Percentiles rank a stretch among this genome's conserved stretches.
Conservation (phyloP, 352 stramenopile genomes). For the Discostella stelligera region DNA sequence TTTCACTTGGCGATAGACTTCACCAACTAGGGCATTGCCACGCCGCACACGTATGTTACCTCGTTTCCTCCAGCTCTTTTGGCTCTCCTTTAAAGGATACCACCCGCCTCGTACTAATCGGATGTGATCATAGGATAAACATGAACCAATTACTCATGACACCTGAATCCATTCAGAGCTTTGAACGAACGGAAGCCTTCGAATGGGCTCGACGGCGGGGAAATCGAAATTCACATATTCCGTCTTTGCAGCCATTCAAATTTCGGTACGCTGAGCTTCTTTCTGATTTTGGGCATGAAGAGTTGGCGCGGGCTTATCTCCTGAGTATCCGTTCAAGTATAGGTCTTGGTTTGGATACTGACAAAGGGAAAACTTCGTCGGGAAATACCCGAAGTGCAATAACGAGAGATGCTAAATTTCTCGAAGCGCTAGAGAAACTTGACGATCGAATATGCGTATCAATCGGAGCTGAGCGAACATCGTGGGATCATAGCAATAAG, state of each 20-base stretch:
- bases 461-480: constrained; percentile 26
- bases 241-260: constrained; percentile 78
- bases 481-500: constrained; percentile 31
- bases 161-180: constrained; percentile 58
- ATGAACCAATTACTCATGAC: constrained; percentile 56
- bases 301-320: constrained; percentile 61
- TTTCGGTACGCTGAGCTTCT: constrained; percentile 77
- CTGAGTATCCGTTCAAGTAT: constrained; percentile 60
- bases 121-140: constrained; percentile 59
- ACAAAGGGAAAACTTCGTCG: constrained; percentile 9
- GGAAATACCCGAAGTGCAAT: constrained; percentile 18
- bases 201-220: constrained; percentile 81
- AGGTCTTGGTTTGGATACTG: constrained; percentile 34
- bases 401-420: constrained; percentile 39
- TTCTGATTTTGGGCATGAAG: constrained; percentile 63
- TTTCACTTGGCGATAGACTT: constrained; percentile 75
- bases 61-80: constrained; percentile 70
- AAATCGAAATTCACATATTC: constrained; percentile 72
- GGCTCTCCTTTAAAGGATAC: constrained; percentile 38
- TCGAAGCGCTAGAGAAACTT: constrained; percentile 52
- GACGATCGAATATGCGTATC: constrained; percentile 60
- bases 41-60: constrained; percentile 80
- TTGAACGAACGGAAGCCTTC: constrained; percentile 79
- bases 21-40: constrained; percentile 55
- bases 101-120: constrained; percentile 64